Evolutionary conservation across 2,329 filamentous ascomycete genomes (phyloP).

Genomic region (Xylaria sp.): DNA sequence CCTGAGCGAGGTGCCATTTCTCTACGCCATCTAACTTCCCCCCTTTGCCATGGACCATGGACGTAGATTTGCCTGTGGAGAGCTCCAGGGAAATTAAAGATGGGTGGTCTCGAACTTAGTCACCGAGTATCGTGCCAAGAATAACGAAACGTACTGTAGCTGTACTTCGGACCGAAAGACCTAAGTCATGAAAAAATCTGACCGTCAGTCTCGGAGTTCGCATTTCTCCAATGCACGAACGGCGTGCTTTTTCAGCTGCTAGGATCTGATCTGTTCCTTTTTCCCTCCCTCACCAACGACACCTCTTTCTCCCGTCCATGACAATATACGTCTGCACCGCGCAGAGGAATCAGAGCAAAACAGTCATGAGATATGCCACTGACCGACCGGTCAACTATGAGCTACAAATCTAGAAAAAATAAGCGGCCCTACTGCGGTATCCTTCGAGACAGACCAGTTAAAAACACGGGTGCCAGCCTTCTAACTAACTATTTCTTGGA

Average conservation of each 20-base stretch:
- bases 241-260: slow-evolving; percentile 28
- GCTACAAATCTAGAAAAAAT: slow-evolving; percentile 8
- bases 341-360: slow-evolving; percentile 7
- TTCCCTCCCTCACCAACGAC: background rate
- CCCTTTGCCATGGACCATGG: background rate
- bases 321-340: slow-evolving; percentile 13
- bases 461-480: slow-evolving; percentile 11
- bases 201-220: slow-evolving; percentile 27
- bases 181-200: slow-evolving; percentile 17
- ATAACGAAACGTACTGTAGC: slow-evolving; percentile 16
- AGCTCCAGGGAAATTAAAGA: slow-evolving; percentile 8
- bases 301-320: slow-evolving; percentile 8
- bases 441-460: slow-evolving; percentile 11
- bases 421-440: slow-evolving; percentile 13
- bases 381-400: slow-evolving; percentile 5
- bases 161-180: slow-evolving; percentile 33
- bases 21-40: slow-evolving; percentile 6
- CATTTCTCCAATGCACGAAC: slow-evolving; percentile 30
- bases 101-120: slow-evolving; percentile 15
- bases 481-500: background rate
- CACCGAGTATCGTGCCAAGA: slow-evolving; percentile 34
- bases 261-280: slow-evolving; percentile 19
- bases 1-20: slow-evolving; percentile 24
- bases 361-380: slow-evolving; percentile 15
- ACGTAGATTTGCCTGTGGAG: slow-evolving; percentile 12